These are phyloP conservation scores for Curvularia eragrostidis DNA, from an alignment of 2,329 filamentous ascomycete species.

Conservation along the genomic window DNA sequence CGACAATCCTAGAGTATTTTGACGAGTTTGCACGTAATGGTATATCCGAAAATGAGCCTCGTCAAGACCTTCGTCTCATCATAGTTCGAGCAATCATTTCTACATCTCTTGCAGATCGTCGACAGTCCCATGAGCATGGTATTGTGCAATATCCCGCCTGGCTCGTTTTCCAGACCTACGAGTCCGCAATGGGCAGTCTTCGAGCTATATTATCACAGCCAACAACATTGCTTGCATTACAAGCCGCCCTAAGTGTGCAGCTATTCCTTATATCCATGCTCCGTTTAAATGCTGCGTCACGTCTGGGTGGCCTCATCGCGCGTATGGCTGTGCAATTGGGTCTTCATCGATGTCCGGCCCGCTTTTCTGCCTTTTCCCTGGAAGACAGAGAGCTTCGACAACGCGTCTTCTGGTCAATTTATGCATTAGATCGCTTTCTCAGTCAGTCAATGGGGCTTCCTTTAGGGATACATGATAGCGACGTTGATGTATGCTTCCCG, in stretches of 20 bases:
- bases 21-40: conserved; percentile 53
- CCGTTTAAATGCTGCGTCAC: conserved; percentile 63
- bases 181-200: conserved; percentile 59
- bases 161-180: conserved; percentile 58
- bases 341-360: conserved; percentile 63
- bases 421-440: conserved; percentile 62
- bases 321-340: conserved; percentile 64
- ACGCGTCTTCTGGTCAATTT: conserved; percentile 65
- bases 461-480: conserved; percentile 62
- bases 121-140: conserved; percentile 48
- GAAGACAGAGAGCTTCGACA: conserved; percentile 58
- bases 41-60: conserved; percentile 30
- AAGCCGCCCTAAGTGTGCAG: conserved; percentile 62
- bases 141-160: conserved; percentile 48
- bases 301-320: conserved; percentile 62
- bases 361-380: conserved; percentile 59
- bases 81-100: conserved; percentile 60
- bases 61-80: conserved; percentile 46
- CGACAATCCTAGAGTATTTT: conserved; percentile 57
- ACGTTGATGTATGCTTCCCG: conserved; percentile 65
- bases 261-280: conserved; percentile 64
- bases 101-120: conserved; percentile 61
- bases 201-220: conserved; percentile 57
- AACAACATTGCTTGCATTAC: conserved; percentile 53
- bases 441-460: conserved; percentile 65